A percentile compares a stretch with the other conserved stretches of the same genome.
These are phyloP conservation scores for Teratosphaeria pseudoeucalypti DNA, from an alignment of 2,329 filamentous ascomycete species.

Conservation along the genomic window DNA sequence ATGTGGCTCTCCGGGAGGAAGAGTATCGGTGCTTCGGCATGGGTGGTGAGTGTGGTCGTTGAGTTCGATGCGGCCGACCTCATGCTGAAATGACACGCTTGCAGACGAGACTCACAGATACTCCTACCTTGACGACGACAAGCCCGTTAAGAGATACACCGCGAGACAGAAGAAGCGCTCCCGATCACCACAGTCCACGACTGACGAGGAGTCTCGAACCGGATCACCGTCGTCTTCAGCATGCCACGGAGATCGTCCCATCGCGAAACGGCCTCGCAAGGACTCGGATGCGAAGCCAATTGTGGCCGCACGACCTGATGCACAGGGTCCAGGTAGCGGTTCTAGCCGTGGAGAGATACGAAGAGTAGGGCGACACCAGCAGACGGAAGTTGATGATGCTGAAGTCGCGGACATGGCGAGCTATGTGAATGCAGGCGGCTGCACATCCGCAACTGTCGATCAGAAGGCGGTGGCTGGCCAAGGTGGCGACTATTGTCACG, in stretches of 20 bases:
- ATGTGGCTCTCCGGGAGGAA: slow-evolving; percentile 13
- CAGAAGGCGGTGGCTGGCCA: background rate
- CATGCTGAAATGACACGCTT: background rate
- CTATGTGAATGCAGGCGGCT: background rate
- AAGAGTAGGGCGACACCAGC: background rate
- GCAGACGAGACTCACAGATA: background rate
- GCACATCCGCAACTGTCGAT: background rate
- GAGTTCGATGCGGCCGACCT: too few species aligned
- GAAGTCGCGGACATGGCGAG: background rate
- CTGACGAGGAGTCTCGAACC: background rate
- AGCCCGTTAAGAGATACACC: background rate
- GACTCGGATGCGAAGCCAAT: background rate
- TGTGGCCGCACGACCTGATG: background rate
- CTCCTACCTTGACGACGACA: background rate
- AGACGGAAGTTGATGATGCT: background rate
- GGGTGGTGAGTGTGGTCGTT: background rate
- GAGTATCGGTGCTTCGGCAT: slow-evolving; percentile 1
- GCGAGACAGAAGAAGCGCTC: background rate
- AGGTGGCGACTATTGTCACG: background rate
- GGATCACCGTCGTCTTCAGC: background rate
- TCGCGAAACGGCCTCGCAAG: background rate
- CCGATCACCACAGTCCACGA: background rate
- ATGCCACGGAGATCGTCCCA: background rate
- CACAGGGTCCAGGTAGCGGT: background rate
- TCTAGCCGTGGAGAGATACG: background rate